Evolutionary conservation across 2,329 filamentous ascomycete species (phyloP).

Genomic region (Aspergillus aculeatus): DNA sequence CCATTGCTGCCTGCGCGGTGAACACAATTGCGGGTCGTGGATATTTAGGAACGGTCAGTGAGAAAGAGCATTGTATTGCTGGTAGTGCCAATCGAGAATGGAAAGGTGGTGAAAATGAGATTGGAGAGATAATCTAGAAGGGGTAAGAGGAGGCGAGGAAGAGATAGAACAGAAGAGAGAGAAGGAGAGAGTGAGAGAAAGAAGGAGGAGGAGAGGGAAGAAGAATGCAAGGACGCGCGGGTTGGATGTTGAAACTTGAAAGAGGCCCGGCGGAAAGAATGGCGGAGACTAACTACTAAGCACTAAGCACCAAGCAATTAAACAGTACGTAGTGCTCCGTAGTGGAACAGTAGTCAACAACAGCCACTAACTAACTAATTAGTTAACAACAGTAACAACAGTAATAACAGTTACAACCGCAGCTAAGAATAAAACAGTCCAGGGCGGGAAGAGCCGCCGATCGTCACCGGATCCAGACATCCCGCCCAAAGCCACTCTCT

Average conservation of each 20-base stretch:
- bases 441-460: conserved; percentile 13
- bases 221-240: not conserved
- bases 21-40: not conserved
- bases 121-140: not conserved
- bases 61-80: not conserved
- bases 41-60: not conserved
- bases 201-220: not conserved
- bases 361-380: no score
- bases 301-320: not conserved
- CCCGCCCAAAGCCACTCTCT: not conserved
- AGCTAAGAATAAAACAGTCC: conserved; percentile 3
- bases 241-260: not conserved
- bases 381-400: no score
- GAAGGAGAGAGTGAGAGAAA: not conserved
- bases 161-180: not conserved
- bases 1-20: conserved; percentile 8
- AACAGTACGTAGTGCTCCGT: no score
- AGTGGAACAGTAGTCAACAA: no score
- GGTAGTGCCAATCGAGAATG: not conserved
- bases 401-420: not conserved
- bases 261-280: not conserved
- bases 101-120: not conserved
- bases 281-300: not conserved
- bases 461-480: conserved; percentile 11
- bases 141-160: not conserved